phyloP scores from a whole-genome alignment of 2,329 filamentous ascomycete species.

The Trichophyton simii region DNA sequence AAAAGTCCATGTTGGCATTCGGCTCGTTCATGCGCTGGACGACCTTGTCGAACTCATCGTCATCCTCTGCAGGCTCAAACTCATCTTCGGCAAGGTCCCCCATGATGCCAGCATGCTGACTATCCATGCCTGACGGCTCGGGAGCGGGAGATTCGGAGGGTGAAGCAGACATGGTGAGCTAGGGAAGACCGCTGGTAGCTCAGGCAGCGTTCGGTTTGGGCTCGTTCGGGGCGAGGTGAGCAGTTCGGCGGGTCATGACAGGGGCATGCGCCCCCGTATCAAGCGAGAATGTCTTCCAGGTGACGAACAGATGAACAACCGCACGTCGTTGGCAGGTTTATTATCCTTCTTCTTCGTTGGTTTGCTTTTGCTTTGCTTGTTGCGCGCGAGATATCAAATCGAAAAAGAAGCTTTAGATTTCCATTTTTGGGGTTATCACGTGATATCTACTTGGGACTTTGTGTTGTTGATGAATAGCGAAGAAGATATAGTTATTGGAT shows the following conservation, averaged over 20 bases:
- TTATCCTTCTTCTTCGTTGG: background rate
- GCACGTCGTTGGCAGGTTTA: background rate
- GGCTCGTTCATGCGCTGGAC: conserved; percentile 32
- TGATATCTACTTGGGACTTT: background rate
- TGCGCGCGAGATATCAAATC: background rate
- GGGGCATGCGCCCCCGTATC: background rate
- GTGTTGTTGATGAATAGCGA: background rate
- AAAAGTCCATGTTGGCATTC: conserved; percentile 24
- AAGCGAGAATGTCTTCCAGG: background rate
- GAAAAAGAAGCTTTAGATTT: background rate
- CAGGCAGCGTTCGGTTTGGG: background rate
- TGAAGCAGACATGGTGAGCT: background rate
- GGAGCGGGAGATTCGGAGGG: background rate
- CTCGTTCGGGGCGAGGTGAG: background rate
- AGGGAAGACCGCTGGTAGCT: background rate
- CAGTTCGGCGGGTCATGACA: background rate
- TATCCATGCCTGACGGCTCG: background rate
- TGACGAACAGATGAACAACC: background rate
- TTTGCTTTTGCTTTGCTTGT: background rate
- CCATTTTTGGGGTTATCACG: background rate
- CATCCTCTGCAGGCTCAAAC: conserved; percentile 16
- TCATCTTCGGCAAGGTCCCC: background rate
- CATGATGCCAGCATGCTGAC: background rate
- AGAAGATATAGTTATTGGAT: background rate
- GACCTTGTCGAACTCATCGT: conserved; percentile 31